Evolutionary conservation across 805 yeast species (phyloP), one percentile per base, ranked within the genome.

Genomic region (Candida corydali): DNA sequence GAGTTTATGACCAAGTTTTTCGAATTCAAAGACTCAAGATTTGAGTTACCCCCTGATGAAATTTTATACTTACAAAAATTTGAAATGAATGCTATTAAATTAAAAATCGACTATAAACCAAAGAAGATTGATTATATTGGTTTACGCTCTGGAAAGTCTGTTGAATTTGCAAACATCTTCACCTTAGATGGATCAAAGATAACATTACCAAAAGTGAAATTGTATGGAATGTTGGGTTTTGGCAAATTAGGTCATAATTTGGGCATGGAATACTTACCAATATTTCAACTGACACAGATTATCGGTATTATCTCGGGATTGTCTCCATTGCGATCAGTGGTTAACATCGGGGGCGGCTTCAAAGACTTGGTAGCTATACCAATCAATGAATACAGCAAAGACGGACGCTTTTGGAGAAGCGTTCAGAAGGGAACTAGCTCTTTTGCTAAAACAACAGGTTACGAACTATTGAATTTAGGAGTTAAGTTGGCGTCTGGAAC

Each of bases 31-130:
- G 95, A 86, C 50, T 47, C 63, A 2, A 59, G 93, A 40, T 84
- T 85, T 52, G 72, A 73, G 3, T 61, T 84, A 11, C 70, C 78
- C n/a, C 69, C 70, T 17, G 87, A 82, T 30, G 93, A 83, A 40
- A 71, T 76, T 5, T 50, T 77, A 1, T 89, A 76, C 50, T 69
- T 88, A 31, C 87, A 85, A 47, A 78, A 78, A 50, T 71, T 87
- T 24, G 74, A 75, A 29, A 70, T 88, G 4, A 73, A 74, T 39
- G 64, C 80, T 0, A 61, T 86, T 2, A 71, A 69, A 32, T 54
- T 93, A 15, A 79, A 79, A 43, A 64, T 93, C 27, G 98, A 93
- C 57, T 93, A 93, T 56, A 88, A 87, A 54, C 98, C 98, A 0
- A 88, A 88, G 54, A 84, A 79, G 46, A 71, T 91, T 19, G 95